Conservation (phyloP, 495 filamentous ascomycete species). For the Chaetomium tenue region DNA sequence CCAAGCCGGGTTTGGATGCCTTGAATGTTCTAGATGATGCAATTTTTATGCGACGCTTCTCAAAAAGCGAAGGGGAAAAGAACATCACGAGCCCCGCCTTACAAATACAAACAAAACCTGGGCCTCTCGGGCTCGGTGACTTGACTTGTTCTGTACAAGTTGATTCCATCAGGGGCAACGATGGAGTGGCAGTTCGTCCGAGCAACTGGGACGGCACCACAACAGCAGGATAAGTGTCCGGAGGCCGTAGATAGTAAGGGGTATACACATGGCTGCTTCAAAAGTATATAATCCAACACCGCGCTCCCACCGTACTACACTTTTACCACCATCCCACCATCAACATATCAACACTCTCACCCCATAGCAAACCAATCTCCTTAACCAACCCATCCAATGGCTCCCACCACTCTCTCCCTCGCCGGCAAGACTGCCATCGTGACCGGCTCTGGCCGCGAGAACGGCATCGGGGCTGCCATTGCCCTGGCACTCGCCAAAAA, state of each 20-base stretch:
- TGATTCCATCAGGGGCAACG: not conserved
- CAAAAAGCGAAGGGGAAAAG: not conserved
- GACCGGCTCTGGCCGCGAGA: constrained; percentile 10
- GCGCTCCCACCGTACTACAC: not conserved
- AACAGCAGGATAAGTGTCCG: not conserved
- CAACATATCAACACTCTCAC: not conserved
- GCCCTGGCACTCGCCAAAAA: constrained; percentile 1
- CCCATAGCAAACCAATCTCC: not conserved
- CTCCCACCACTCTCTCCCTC: constrained; percentile 1
- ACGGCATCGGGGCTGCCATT: constrained; percentile 11
- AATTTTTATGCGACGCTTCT: not conserved
- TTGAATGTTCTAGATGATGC: not conserved
- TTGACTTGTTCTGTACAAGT: not conserved
- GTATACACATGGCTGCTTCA: not conserved
- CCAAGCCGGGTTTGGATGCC: not conserved
- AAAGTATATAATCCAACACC: not conserved
- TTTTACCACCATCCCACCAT: not conserved
- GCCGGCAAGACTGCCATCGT: constrained; percentile 7
- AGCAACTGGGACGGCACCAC: not conserved
- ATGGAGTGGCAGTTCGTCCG: not conserved
- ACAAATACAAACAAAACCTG: not conserved
- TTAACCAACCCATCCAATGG: not conserved
- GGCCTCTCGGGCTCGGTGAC: not conserved
- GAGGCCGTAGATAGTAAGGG: not conserved
- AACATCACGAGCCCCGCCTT: not conserved